Base-by-base conservation (phyloP, 2,329 filamentous ascomycete species). In the Gnomoniopsis sp. region DNA sequence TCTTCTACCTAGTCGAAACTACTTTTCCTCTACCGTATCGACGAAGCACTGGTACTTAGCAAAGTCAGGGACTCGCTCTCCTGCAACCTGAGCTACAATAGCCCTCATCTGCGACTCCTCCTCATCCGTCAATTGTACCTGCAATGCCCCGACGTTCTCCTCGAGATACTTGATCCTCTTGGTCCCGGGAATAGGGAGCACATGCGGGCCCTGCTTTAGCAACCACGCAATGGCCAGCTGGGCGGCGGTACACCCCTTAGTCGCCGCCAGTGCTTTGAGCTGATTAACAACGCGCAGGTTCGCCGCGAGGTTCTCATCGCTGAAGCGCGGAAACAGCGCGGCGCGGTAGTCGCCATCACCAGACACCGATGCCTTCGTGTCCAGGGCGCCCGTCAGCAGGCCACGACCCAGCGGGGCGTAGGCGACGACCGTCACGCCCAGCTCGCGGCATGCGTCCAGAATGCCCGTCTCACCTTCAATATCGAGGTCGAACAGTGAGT, bases 181-280 rank as follows among this genome's bases (percentile, higher is more conserved):
- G 0, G 77, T 81, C 0, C 77, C 79, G 0, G 75, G 78, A 50
- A 80, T 88, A 0, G 86, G 82, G 65, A 84, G 79, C 50, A 88
- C 74, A 63, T 86, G 80, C 1, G 79, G 36, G 7, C 54, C 48
- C 74, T 0, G 81, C 81, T 64, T 88, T 63, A 85, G 63, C 55
- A 88, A 63, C 84, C 86, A 89, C 0, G 85, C 85, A 36, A 88
- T 72, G 1, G 82, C 79, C 33, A 89, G 66, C 66, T 89, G 80
- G 1, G 75, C 75, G 0, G 82, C 64, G 0, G 84, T 85, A 49
- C 74, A 76, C 4, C 68, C 77, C 71, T 89, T 88, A 62, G 72
- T 75, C 49, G 76, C 70, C 0, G 82, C 83, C 3, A 87, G 65
- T 6, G 66, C 71, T 2, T 69, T 67, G 57, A 88, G 74, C n/a